These are phyloP conservation scores for Suillus americanus DNA, from an alignment of 768 basidiomycete genomes.

Conservation along the genomic window DNA sequence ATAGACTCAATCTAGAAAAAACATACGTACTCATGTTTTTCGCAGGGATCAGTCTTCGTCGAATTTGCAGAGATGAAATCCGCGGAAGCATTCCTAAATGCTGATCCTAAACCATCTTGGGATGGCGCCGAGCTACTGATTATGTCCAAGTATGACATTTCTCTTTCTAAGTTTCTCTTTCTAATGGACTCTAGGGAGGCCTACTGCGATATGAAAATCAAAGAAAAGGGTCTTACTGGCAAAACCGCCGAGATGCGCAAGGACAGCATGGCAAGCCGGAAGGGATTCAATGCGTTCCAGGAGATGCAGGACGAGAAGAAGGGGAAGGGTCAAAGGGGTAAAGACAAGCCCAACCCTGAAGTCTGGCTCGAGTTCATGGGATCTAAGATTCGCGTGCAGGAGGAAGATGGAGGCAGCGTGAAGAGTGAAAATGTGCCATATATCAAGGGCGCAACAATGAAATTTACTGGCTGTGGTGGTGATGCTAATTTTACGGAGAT, in stretches of 20 bases:
- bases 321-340: conserved; percentile 29
- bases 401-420: conserved; percentile 48
- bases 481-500: conserved; percentile 65
- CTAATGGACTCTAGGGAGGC: conserved; percentile 51
- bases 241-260: conserved; percentile 63
- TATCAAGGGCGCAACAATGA: conserved; percentile 45
- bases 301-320: conserved; percentile 52
- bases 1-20: not conserved
- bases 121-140: conserved; percentile 71
- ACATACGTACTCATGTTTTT: not conserved
- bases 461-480: conserved; percentile 51
- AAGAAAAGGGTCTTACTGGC: conserved; percentile 86
- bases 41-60: conserved; percentile 86
- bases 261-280: conserved; percentile 48
- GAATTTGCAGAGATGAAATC: conserved; percentile 77
- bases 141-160: conserved; percentile 78
- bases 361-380: conserved; percentile 78
- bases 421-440: conserved; percentile 43
- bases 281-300: conserved; percentile 80
- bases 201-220: conserved; percentile 95
- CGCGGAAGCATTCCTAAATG: conserved; percentile 73
- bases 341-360: conserved; percentile 49
- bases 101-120: conserved; percentile 81
- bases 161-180: not conserved
- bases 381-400: conserved; percentile 60